phyloP scores from a whole-genome alignment of 345 rosid genomes.

The Nephelium lappaceum region DNA sequence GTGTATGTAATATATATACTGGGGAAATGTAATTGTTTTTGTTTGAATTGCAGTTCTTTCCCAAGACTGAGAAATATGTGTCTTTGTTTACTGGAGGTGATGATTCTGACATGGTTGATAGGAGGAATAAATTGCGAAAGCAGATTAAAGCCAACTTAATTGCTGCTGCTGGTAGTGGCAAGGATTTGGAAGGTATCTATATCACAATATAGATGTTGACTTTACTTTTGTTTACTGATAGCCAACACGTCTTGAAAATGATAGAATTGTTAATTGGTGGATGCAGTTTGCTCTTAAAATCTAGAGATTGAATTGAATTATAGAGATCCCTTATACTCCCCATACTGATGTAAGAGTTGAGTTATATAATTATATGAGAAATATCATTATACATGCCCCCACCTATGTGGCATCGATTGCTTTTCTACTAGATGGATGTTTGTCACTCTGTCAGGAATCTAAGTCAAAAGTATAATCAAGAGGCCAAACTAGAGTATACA shows the following conservation, averaged over 20 bases:
- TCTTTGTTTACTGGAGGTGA: conserved; percentile 88
- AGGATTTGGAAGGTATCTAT: conserved; percentile 89
- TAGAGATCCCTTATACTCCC: neutral
- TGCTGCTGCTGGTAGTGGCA: conserved; percentile 97
- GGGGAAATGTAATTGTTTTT: conserved; percentile 1
- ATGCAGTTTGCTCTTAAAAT: neutral
- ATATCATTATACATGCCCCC: neutral
- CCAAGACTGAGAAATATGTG: conserved; percentile 95
- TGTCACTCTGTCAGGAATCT: neutral
- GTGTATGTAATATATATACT: neutral
- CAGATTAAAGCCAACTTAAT: conserved; percentile 90
- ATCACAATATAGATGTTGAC: neutral
- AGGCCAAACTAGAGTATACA: neutral
- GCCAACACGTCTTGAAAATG: neutral
- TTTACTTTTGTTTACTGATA: conserved; percentile 9
- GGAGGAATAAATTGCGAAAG: conserved; percentile 85
- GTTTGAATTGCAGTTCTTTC: conserved; percentile 70
- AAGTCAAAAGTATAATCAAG: neutral
- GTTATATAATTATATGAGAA: neutral
- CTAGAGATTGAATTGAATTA: neutral
- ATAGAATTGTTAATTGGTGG: neutral
- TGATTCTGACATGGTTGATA: conserved; percentile 60
- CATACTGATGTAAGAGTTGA: neutral
- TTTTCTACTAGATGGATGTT: neutral
- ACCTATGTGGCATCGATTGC: neutral